These are phyloP conservation scores for Aurifilum marmelostoma DNA, from an alignment of 2,329 filamentous ascomycete species.

Conservation along the genomic window DNA sequence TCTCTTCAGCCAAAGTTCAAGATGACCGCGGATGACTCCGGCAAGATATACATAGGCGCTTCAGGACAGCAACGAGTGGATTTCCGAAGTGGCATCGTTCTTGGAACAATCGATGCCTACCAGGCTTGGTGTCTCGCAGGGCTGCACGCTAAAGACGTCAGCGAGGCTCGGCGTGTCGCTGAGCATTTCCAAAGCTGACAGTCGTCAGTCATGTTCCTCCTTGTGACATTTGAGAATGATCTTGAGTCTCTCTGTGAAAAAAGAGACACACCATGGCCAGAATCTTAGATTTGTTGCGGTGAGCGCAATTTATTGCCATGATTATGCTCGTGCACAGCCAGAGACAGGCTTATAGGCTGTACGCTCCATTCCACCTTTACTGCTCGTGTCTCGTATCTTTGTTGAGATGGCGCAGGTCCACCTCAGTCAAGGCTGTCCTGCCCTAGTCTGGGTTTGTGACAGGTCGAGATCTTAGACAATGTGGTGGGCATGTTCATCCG, in stretches of 20 bases:
- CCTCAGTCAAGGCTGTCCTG: constrained; percentile 5
- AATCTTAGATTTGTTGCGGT: too few relatives aligned
- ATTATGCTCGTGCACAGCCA: neutral
- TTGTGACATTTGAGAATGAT: too few relatives aligned
- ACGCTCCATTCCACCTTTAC: neutral
- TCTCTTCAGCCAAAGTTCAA: too few relatives aligned
- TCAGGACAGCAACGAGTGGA: neutral
- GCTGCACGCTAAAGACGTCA: neutral
- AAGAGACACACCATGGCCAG: too few relatives aligned
- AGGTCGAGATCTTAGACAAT: constrained; percentile 27
- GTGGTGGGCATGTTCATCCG: constrained; percentile 15
- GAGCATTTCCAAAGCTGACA: too few relatives aligned
- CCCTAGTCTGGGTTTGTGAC: constrained; percentile 12
- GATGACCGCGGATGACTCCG: too few relatives aligned
- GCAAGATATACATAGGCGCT: neutral
- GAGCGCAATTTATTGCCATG: too few relatives aligned
- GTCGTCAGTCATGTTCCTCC: neutral
- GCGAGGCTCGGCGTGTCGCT: neutral
- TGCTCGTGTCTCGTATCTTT: neutral
- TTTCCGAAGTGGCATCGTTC: neutral
- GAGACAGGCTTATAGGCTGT: neutral
- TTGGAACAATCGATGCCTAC: neutral
- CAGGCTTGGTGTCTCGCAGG: neutral
- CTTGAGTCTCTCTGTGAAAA: too few relatives aligned
- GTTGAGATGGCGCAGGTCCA: neutral